Percentiles rank a stretch among this genome's conserved stretches.
Evolutionary conservation across 2,329 filamentous ascomycete genomes (phyloP).

Genomic region (Hypocreales sp.): DNA sequence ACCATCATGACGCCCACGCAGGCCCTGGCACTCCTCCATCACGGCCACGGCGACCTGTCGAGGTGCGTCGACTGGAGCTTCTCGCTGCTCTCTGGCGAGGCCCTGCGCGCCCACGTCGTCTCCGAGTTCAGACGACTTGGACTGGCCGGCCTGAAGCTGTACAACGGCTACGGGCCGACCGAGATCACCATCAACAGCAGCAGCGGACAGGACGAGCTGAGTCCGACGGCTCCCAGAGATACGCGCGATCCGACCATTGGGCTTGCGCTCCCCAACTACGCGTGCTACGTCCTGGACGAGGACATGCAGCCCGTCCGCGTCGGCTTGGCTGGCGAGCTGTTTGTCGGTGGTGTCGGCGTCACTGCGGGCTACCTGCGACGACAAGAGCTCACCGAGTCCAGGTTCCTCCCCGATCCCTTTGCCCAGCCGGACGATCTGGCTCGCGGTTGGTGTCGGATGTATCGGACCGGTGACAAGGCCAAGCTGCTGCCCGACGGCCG

Average conservation of each 20-base stretch:
- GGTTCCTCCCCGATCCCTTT: conserved; percentile 7
- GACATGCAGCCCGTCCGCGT: background rate
- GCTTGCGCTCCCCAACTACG: background rate
- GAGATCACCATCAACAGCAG: conserved; percentile 9
- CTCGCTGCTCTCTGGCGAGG: background rate
- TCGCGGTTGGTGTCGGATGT: conserved; percentile 19
- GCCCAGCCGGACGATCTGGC: conserved; percentile 8
- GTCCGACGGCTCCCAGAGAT: too few species aligned
- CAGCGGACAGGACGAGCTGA: too few species aligned
- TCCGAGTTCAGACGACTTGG: conserved; percentile 3
- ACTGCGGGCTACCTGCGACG: conserved; percentile 21
- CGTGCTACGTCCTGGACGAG: background rate
- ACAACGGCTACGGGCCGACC: conserved; percentile 16
- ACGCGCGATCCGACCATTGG: background rate
- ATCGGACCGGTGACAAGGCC: conserved; percentile 25
- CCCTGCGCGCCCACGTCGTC: background rate
- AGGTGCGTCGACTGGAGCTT: background rate
- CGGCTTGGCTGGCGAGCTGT: conserved; percentile 17
- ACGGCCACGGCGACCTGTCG: background rate
- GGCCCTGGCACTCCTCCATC: background rate
- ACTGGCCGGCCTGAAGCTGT: conserved; percentile 3
- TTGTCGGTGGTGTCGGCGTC: conserved; percentile 13
- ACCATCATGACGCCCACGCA: background rate
- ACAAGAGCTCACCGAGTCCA: conserved; percentile 34
- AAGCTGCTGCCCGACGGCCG: conserved; percentile 19